These are phyloP conservation scores for Leccinum variabile DNA, from an alignment of 1,284 basidiomycete species.

Conservation along the genomic window DNA sequence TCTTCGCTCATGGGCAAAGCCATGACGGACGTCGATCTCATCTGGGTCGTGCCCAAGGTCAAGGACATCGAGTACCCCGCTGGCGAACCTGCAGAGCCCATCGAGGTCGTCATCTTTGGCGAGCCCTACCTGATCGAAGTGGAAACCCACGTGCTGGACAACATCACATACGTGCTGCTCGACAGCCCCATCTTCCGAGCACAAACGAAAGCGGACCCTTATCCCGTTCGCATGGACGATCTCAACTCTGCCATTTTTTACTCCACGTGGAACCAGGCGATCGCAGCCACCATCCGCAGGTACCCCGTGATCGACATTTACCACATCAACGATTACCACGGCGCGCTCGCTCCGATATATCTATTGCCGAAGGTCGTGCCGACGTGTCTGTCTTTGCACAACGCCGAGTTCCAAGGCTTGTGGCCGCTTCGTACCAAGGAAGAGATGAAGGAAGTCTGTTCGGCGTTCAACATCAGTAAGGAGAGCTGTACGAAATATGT, in stretches of 20 bases:
- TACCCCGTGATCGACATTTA: conserved; percentile 86
- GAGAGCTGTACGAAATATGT: conserved; percentile 94
- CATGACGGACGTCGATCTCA: conserved; percentile 91
- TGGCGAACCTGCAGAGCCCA: conserved; percentile 88
- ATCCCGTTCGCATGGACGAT: conserved; percentile 95
- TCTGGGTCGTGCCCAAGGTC: conserved; percentile 93
- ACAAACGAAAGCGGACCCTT: conserved; percentile 91
- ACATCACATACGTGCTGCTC: conserved; percentile 90
- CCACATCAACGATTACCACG: conserved; percentile 90
- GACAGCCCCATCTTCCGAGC: conserved; percentile 94
- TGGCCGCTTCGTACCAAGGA: conserved; percentile 95
- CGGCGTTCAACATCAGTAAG: conserved; percentile 94
- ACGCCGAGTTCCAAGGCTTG: conserved; percentile 93
- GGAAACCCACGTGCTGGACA: conserved; percentile 87
- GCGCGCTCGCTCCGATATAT: conserved; percentile 86
- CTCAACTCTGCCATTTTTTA: conserved; percentile 94
- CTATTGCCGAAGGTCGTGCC: conserved; percentile 87
- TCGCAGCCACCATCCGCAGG: conserved; percentile 84
- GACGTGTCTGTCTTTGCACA: conserved; percentile 89
- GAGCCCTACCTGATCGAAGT: conserved; percentile 94
- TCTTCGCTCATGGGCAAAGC: conserved; percentile 94
- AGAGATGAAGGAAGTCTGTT: conserved; percentile 96
- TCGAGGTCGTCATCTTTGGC: conserved; percentile 94
- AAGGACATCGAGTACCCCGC: conserved; percentile 89
- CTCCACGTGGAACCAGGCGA: conserved; percentile 95